phyloP scores from a whole-genome alignment of 352 stramenopile genomes.

The Globisporangium camurandrum region DNA sequence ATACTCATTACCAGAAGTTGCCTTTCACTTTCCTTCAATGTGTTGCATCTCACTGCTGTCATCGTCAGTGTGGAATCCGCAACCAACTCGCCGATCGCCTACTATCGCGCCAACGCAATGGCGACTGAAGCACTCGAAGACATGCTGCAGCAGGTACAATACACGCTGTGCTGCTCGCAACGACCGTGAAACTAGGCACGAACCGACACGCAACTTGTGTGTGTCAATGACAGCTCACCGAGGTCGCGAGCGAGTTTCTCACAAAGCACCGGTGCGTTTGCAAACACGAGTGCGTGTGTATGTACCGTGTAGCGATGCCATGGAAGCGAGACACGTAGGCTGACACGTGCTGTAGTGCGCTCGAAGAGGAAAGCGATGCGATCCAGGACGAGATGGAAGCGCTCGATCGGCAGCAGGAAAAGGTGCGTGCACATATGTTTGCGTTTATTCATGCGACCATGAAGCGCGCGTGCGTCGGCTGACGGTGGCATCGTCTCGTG shows the following conservation, averaged over 20 bases:
- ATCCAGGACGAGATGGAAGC: constrained; percentile 62
- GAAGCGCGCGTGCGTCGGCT: background rate
- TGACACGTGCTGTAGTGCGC: constrained; percentile 22
- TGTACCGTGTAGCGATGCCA: background rate
- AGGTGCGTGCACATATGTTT: constrained; percentile 18
- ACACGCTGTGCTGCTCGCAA: background rate
- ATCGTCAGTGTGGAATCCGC: constrained; percentile 17
- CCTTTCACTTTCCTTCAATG: too few species aligned
- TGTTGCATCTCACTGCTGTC: too few species aligned
- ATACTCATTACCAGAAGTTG: too few species aligned
- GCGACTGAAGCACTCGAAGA: constrained; percentile 19
- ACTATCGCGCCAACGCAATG: constrained; percentile 4
- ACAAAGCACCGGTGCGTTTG: constrained; percentile 10
- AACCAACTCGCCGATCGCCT: constrained; percentile 17
- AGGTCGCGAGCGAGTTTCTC: constrained; percentile 10
- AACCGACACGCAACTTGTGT: too few species aligned
- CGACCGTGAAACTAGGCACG: background rate
- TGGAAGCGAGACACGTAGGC: too few species aligned
- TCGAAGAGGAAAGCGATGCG: constrained; percentile 38
- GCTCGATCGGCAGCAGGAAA: constrained; percentile 45
- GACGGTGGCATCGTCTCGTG: background rate
- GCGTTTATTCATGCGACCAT: background rate
- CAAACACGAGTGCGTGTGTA: background rate
- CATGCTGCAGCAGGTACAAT: constrained; percentile 16
- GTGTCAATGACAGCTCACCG: constrained; percentile 4